A percentile compares a stretch with the other conserved stretches of the same genome.
Evolutionary conservation across 108 stramenopile species (phyloP).

Genomic region (Nannochloropsis salina): DNA sequence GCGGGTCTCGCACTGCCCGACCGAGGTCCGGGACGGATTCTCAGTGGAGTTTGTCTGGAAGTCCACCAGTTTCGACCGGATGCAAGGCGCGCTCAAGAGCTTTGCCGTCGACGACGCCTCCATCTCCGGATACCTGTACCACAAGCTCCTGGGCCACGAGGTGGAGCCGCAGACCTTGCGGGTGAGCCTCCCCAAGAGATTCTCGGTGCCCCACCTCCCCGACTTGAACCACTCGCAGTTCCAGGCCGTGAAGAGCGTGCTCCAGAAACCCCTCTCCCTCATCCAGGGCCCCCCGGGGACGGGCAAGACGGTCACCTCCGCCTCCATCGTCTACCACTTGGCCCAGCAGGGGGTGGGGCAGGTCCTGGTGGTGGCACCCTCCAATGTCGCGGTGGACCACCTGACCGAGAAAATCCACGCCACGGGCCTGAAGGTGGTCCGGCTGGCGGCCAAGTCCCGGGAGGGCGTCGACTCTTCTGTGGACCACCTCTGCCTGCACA

Average conservation of each 20-base stretch:
- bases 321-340: slow-evolving; percentile 91
- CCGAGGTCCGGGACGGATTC: background rate
- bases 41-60: slow-evolving; percentile 95
- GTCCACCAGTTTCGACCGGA: slow-evolving; percentile 87
- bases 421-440: slow-evolving; percentile 88
- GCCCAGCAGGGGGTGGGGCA: slow-evolving; percentile 70
- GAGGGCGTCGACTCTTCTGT: slow-evolving; percentile 75
- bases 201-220: slow-evolving; percentile 82
- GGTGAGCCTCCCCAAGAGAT: slow-evolving; percentile 47
- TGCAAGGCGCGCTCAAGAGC: slow-evolving; percentile 90
- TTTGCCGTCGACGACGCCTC: slow-evolving; percentile 95
- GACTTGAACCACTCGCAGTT: slow-evolving; percentile 90
- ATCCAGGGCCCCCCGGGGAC: slow-evolving; percentile 97
- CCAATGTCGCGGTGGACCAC: slow-evolving; percentile 97
- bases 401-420: slow-evolving; percentile 93
- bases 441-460: slow-evolving; percentile 76
- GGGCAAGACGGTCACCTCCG: slow-evolving; percentile 94
- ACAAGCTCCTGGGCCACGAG: slow-evolving; percentile 89
- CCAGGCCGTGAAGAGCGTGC: slow-evolving; percentile 75
- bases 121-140: slow-evolving; percentile 94
- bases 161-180: slow-evolving; percentile 79
- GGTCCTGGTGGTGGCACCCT: slow-evolving; percentile 92
- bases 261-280: slow-evolving; percentile 82
- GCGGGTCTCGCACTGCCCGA: slow-evolving; percentile 28
- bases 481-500: slow-evolving; percentile 81